phyloP scores from a whole-genome alignment of 768 basidiomycete genomes.

The Mrakia frigida region DNA sequence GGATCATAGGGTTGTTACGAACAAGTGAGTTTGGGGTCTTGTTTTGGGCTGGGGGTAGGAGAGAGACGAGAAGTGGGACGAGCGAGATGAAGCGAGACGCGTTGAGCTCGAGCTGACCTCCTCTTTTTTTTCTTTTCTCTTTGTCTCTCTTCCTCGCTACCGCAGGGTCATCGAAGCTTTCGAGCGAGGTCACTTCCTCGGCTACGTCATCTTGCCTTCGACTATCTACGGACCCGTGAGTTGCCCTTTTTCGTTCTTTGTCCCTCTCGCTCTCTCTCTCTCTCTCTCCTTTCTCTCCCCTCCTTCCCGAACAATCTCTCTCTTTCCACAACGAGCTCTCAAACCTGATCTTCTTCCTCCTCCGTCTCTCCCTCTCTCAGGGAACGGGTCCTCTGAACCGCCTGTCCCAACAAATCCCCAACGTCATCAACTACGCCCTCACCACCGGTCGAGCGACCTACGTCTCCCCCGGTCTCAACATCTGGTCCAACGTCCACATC shows the following conservation, averaged over 20 bases:
- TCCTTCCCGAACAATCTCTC: background rate
- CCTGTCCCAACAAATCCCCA: slow-evolving; percentile 24
- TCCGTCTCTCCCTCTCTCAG: background rate
- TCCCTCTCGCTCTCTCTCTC: background rate
- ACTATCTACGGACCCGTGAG: slow-evolving; percentile 30
- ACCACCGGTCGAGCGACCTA: slow-evolving; percentile 4
- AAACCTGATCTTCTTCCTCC: too few species aligned
- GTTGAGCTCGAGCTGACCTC: background rate
- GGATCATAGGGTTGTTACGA: slow-evolving; percentile 23
- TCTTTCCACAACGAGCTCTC: too few species aligned
- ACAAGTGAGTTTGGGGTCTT: background rate
- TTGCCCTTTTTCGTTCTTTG: background rate
- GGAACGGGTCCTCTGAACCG: slow-evolving; percentile 22
- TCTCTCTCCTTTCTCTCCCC: background rate
- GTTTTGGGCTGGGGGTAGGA: background rate
- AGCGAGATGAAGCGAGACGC: too few species aligned
- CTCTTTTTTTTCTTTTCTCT: background rate
- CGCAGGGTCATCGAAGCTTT: slow-evolving; percentile 26
- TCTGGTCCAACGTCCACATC: slow-evolving; percentile 27
- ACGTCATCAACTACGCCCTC: slow-evolving; percentile 15
- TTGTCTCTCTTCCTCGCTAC: too few species aligned
- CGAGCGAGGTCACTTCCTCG: slow-evolving; percentile 29
- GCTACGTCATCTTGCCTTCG: slow-evolving; percentile 29
- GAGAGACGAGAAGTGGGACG: background rate
- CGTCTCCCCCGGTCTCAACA: slow-evolving; percentile 21